These are phyloP conservation scores for Phytophthora lateralis DNA, from an alignment of 352 stramenopile genomes.

Conservation along the genomic window DNA sequence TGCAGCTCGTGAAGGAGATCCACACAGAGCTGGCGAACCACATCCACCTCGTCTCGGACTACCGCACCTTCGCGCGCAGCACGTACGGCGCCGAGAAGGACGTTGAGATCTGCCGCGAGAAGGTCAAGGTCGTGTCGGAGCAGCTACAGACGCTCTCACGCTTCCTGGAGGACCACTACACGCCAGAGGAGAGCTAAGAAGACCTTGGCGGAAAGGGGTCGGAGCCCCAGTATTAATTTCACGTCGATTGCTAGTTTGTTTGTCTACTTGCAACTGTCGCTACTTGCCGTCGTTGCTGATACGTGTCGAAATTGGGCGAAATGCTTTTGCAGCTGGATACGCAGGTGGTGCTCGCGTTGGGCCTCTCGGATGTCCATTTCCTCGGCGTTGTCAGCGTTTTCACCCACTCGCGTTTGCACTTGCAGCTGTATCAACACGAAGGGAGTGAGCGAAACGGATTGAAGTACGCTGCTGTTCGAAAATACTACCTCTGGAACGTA, in stretches of 20 bases:
- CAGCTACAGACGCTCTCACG: slow-evolving; percentile 76
- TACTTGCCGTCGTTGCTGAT: neutral
- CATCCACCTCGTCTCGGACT: slow-evolving; percentile 87
- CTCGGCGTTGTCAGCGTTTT: slow-evolving; percentile 36
- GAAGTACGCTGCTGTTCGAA: neutral
- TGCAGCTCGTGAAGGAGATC: slow-evolving; percentile 88
- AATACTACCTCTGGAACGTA: slow-evolving; percentile 44
- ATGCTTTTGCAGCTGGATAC: slow-evolving; percentile 56
- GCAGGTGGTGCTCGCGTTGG: slow-evolving; percentile 45
- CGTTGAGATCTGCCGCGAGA: slow-evolving; percentile 74
- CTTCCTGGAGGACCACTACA: slow-evolving; percentile 81
- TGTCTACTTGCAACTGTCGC: slow-evolving; percentile 8
- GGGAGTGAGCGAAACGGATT: neutral
- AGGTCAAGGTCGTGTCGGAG: slow-evolving; percentile 79
- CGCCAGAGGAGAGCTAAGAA: slow-evolving; percentile 58
- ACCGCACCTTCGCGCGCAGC: slow-evolving; percentile 81
- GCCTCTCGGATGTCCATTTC: slow-evolving; percentile 37
- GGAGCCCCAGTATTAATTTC: slow-evolving; percentile 24
- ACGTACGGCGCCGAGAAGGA: slow-evolving; percentile 88
- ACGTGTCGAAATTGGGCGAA: slow-evolving; percentile 56
- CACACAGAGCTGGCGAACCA: slow-evolving; percentile 83
- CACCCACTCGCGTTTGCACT: slow-evolving; percentile 30
- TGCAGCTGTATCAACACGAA: slow-evolving; percentile 15
- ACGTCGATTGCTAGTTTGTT: slow-evolving; percentile 17
- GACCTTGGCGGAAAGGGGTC: slow-evolving; percentile 1